Base-by-base conservation (phyloP, 805 yeast genomes). In the Wickerhamiella cacticola region DNA sequence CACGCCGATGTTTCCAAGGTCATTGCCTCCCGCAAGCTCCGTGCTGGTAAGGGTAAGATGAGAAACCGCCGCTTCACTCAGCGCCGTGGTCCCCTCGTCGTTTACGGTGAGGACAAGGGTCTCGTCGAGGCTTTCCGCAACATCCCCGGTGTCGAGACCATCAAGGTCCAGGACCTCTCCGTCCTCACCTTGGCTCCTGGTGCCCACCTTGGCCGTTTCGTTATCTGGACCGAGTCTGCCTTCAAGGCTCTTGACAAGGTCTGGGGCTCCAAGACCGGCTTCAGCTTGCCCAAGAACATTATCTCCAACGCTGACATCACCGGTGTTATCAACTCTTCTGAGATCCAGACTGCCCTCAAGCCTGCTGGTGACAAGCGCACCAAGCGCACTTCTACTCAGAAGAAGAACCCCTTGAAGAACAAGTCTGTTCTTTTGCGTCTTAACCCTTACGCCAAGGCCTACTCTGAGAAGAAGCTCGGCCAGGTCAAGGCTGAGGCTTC, bases 1-100 rank as follows among this genome's bases (percentile, higher is more conserved):
- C 94, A 86, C 82, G 80, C 87, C 73, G 98, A 92, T 68, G 92
- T 92, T 67, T 79, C 84, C 77, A 87, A 87, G 82, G 98, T 89
- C 68, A 77, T 89, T 79, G 86, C 85, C 75, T 89, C 97, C 73
- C 88, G 85, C 87, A 92, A 87, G 76, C 71, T 88, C 75, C 87
- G 98, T 78, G 96, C 98, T 64, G 98, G 98, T 80, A 86, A 89
- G 81, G 98, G 98, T 83, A 92, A 92, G 79, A 76, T 86, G 77
- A 87, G 98, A 82, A 94, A 94, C 78, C 87, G 98, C 79, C 88
- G 98, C 79, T 83, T 78, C 82, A 85, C 95, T 66, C 98, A 92
- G 78, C 88, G 97, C 81, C 85, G 92, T 74, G 98, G 98, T 73
- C 98, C 98, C 69, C 83, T 92, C 69, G 94, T 92, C 62, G 95